Base-by-base conservation (phyloP, 208 protist species). In the Phytomonas serpens region DNA sequence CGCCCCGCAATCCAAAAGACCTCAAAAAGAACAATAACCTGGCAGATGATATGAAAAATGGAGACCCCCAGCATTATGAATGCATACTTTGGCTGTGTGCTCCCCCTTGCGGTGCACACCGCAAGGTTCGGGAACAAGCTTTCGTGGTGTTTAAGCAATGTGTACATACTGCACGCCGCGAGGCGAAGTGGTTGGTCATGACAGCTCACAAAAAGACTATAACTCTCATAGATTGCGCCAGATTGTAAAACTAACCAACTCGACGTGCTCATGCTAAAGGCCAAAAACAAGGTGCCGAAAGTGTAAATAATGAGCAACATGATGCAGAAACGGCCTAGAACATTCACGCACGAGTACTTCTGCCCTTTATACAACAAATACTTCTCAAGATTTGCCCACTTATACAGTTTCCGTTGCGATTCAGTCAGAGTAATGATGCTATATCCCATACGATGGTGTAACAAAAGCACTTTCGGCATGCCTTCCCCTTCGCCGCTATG, bases 361-460 rank as follows among this genome's bases (percentile, higher is more conserved):
- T 85, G 80, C 64, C 92, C 77, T 83, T 94, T 94, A 78, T 92
- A 92, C 1, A 94, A 64, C 0, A 88, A 40, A 65, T 82, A 83
- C 47, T 77, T 81, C 57, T 92, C 85, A 3, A 87, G 71, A 61
- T 72, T 66, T 23, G 72, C 38, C 14, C 73, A 78, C 40, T 64
- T 80, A 70, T 78, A 87, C 33, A 37, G n/a, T 29, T 4, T 30
- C 29, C 76, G 70, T 68, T 90, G 79, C 31, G 69, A 61, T 16
- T 76, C 19, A 19, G 61, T 72, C 32, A 89, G 63, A 13, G 63
- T 69, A 31, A 91, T 73, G 13, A 71, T 82, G 51, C 64, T 86
- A 67, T 79, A 86, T 36, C 81, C 80, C 77, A 91, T 82, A n/a
- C 82, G 76, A 61, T 89, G 77, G 7, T 73, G 76, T 16, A 94